phyloP scores from a whole-genome alignment of 495 filamentous ascomycete genomes.

The Penicillium cataractarum region DNA sequence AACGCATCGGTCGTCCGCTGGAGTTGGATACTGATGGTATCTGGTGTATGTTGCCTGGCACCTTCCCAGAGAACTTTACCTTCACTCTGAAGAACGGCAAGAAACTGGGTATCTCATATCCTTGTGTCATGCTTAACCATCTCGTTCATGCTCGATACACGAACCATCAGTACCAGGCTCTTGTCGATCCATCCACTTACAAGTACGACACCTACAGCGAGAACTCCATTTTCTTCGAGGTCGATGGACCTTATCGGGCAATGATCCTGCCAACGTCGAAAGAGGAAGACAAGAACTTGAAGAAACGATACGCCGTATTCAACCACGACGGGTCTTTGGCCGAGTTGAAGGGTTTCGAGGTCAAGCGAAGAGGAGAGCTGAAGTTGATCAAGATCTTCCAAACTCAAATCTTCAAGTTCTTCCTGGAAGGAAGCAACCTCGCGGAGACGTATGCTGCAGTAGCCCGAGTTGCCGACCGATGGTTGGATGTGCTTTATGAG shows the following conservation, averaged over 20 bases:
- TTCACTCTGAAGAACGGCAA: slow-evolving; percentile 95
- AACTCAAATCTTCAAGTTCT: slow-evolving; percentile 98
- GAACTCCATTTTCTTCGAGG: slow-evolving; percentile 99
- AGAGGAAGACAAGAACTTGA: slow-evolving; percentile 98
- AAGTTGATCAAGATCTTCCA: slow-evolving; percentile 99
- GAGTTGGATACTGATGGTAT: slow-evolving; percentile 99
- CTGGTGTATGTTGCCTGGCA: slow-evolving; percentile 98
- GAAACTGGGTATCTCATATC: slow-evolving; percentile 93
- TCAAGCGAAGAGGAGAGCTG: slow-evolving; percentile 96
- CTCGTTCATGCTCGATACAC: slow-evolving; percentile 94
- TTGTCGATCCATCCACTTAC: slow-evolving; percentile 77
- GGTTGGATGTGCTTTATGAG: slow-evolving; percentile 91
- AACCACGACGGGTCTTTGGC: slow-evolving; percentile 95
- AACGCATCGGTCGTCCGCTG: slow-evolving; percentile 88
- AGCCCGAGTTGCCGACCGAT: slow-evolving; percentile 92
- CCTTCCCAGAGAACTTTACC: slow-evolving; percentile 94
- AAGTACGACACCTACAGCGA: slow-evolving; percentile 95
- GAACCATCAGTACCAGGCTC: slow-evolving; percentile 93
- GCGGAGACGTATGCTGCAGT: slow-evolving; percentile 89
- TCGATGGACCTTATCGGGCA: slow-evolving; percentile 94
- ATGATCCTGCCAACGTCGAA: slow-evolving; percentile 98
- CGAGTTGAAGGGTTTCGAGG: slow-evolving; percentile 97
- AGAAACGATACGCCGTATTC: slow-evolving; percentile 99
- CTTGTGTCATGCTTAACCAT: slow-evolving; percentile 99
- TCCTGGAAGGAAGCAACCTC: slow-evolving; percentile 85